Percentiles rank a stretch among this genome's conserved stretches.
phyloP scores from a whole-genome alignment of 1,284 basidiomycete species.

The Leccinum angustisporum region DNA sequence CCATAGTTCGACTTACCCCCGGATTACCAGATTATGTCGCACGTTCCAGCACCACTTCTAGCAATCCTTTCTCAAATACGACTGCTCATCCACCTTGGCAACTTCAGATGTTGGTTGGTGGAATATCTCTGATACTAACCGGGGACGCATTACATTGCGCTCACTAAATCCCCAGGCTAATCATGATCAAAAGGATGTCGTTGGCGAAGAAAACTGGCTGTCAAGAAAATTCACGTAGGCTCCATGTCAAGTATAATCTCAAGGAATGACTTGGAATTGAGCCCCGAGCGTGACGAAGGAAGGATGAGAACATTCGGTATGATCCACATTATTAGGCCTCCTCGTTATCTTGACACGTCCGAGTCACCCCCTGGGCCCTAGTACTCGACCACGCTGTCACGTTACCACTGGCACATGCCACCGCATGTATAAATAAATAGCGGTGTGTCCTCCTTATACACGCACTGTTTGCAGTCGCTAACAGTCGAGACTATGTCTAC shows the following conservation, averaged over 20 bases:
- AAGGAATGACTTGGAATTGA: not conserved
- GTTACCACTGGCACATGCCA: conserved; percentile 8
- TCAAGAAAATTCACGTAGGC: not conserved
- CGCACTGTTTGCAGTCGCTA: conserved; percentile 17
- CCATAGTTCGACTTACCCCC: too few relatives aligned
- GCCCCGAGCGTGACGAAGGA: not conserved
- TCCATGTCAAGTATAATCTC: not conserved
- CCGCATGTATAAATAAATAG: conserved; percentile 17
- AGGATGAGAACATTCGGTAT: not conserved
- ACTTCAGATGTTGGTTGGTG: not conserved
- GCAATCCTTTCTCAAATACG: not conserved
- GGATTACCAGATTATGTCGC: too few relatives aligned
- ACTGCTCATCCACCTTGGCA: not conserved
- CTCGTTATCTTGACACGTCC: too few relatives aligned
- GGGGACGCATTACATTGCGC: not conserved
- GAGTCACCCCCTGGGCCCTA: not conserved
- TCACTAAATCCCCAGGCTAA: too few relatives aligned
- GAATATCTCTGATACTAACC: not conserved
- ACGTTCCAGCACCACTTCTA: too few relatives aligned
- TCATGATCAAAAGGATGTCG: not conserved
- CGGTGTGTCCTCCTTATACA: conserved; percentile 4
- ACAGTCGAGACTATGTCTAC: not conserved
- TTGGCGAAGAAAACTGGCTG: not conserved
- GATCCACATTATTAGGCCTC: not conserved
- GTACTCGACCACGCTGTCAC: conserved; percentile 18